phyloP scores from a whole-genome alignment of 495 filamentous ascomycete species.

The Thermochaetoides thermophila region DNA sequence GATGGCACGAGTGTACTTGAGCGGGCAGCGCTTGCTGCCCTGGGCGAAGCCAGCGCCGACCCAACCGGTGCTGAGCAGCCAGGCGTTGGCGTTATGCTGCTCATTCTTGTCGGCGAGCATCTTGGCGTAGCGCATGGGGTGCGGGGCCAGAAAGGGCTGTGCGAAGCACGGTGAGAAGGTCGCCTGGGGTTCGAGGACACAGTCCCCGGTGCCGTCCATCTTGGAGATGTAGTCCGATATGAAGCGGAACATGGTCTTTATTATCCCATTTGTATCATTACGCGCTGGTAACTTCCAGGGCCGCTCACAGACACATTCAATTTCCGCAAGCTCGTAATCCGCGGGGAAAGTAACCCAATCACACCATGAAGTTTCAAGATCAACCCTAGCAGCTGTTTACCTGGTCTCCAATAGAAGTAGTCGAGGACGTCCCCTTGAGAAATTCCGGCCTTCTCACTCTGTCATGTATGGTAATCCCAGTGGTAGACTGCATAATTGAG shows the following conservation, averaged over 20 bases:
- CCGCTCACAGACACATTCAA: no score
- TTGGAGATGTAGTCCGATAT: conserved; percentile 99
- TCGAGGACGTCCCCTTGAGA: no score
- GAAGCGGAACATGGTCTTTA: conserved; percentile 99
- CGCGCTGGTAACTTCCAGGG: no score
- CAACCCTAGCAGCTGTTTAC: no score
- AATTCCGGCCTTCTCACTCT: no score
- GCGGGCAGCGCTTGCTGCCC: conserved; percentile 93
- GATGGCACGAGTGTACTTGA: conserved; percentile 98
- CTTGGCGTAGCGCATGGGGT: conserved; percentile 96
- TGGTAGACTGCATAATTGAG: no score
- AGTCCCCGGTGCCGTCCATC: conserved; percentile 98
- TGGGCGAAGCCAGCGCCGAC: conserved; percentile 89
- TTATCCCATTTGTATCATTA: no score
- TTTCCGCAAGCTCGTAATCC: no score
- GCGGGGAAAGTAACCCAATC: no score
- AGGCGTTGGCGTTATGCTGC: conserved; percentile 88
- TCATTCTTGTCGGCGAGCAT: conserved; percentile 98
- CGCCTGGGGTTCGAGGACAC: conserved; percentile 89
- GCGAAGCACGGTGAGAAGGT: conserved; percentile 99
- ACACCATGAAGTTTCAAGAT: no score
- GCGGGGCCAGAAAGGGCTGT: conserved; percentile 94
- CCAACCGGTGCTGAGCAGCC: conserved; percentile 98
- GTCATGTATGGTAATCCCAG: no score
- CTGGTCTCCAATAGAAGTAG: no score